Evolutionary conservation across 75 land plant species (phyloP).

Genomic region (Ceratopteris richardii): DNA sequence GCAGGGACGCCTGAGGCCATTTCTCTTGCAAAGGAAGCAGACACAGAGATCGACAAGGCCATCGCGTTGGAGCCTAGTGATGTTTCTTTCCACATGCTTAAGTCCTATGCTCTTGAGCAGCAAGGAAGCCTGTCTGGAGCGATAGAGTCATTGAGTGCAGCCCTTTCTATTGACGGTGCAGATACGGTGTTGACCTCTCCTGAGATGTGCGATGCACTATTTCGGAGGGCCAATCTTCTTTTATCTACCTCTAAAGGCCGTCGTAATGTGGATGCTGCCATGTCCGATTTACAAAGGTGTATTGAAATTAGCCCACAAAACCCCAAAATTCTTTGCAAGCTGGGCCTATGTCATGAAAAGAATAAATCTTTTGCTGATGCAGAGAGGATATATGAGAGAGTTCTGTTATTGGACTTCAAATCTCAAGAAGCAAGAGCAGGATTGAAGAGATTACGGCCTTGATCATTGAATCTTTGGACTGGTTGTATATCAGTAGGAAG

Average conservation of each 20-base stretch:
- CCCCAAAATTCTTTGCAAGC: constrained; percentile 30
- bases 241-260: constrained; percentile 8
- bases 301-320: constrained; percentile 33
- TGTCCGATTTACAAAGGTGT: constrained; percentile 40
- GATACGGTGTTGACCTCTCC: constrained; percentile 6
- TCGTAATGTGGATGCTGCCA: constrained; percentile 36
- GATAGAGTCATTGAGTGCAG: constrained; percentile 9
- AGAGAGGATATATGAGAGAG: constrained; percentile 39
- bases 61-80: constrained; percentile 21
- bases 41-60: constrained; percentile 21
- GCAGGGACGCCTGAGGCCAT: background rate
- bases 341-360: constrained; percentile 63
- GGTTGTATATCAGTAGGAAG: too few species aligned
- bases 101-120: constrained; percentile 23
- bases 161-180: constrained; percentile 10
- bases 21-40: constrained; percentile 14
- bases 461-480: too few species aligned
- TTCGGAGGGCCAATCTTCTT: constrained; percentile 12
- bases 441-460: constrained; percentile 8
- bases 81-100: constrained; percentile 20
- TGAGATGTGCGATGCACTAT: constrained; percentile 24
- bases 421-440: constrained; percentile 20
- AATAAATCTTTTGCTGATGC: constrained; percentile 42
- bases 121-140: constrained; percentile 19
- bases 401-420: constrained; percentile 12